Evolutionary conservation across 1,139 yeast species (phyloP).

Genomic region (Geotrichum restrictum): DNA sequence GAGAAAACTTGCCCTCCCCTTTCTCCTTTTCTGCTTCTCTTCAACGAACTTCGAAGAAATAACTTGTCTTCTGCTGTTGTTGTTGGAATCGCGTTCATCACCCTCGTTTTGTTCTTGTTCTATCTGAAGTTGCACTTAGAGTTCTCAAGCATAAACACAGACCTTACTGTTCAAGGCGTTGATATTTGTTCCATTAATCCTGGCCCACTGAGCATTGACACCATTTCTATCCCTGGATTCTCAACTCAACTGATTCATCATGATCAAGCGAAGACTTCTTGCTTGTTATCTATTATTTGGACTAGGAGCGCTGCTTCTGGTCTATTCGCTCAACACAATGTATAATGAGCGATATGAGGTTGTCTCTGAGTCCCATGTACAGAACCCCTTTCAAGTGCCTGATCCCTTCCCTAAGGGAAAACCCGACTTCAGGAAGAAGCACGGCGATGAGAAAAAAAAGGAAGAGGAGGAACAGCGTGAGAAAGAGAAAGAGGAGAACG

Average conservation of each 20-base stretch:
- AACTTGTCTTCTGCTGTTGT: too few species aligned
- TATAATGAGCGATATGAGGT: slow-evolving; percentile 20
- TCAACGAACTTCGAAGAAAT: too few species aligned
- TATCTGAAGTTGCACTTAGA: too few species aligned
- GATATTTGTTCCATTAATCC: too few species aligned
- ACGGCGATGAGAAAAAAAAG: neutral
- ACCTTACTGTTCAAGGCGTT: too few species aligned
- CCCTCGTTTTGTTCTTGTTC: too few species aligned
- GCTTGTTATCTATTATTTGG: slow-evolving; percentile 20
- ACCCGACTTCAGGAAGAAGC: slow-evolving; percentile 21
- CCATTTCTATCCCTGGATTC: neutral
- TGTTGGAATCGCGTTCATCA: too few species aligned
- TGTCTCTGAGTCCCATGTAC: slow-evolving; percentile 14
- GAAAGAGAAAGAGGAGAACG: neutral
- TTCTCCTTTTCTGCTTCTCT: too few species aligned
- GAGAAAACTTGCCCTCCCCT: too few species aligned
- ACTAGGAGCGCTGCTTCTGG: slow-evolving; percentile 14
- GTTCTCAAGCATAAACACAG: too few species aligned
- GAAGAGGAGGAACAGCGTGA: neutral
- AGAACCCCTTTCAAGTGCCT: slow-evolving; percentile 18
- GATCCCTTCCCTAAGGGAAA: slow-evolving; percentile 23
- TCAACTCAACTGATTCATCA: neutral
- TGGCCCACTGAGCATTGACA: too few species aligned
- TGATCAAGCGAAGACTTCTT: slow-evolving; percentile 21
- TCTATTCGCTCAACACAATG: slow-evolving; percentile 20